Base-by-base conservation (phyloP, 2,329 filamentous ascomycete species). In the Xylariaceae sp. region DNA sequence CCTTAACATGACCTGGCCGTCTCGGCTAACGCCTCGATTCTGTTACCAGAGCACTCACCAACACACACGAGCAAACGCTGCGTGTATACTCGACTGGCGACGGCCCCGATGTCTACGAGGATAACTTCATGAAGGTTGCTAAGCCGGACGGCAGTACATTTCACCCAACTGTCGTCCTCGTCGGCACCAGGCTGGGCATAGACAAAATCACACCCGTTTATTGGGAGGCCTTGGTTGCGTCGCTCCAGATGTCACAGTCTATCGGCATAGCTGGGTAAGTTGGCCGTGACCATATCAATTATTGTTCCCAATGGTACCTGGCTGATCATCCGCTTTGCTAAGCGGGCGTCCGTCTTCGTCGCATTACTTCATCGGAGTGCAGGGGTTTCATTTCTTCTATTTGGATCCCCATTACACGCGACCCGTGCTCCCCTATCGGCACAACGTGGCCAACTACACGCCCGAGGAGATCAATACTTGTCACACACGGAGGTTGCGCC, bases 201-300 rank as follows among this genome's bases (percentile, higher is more conserved):
- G 92, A 97, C 58, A 90, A 94, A 63, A 87, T 97, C 59, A 99
- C 90, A 1, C 87, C 89, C 1, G 89, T 95, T 2, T 99, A 99
- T 63, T 95, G 92, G 84, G 89, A 95, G 65, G 89, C 91, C n/a
- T 76, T 99, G 32, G 90, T 91, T 61, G 80, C 87, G 17, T 81
- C 88, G 17, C 73, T 99, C 45, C 88, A 94, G 67, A 88, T 95
- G 75, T 81, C 86, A 7, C 94, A 97, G 65, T 95, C 90, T n/a
- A 85, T 96, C 44, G 94, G 94, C 11, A 96, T 99, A 56, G 94
- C 94, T 62, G 94, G 90, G 90, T 94, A 77, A 68, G 79, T 63
- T 12, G 22, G 41, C 5, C 6, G 11, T 11, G 30, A 32, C 12
- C n/a, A 41, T 42, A 12, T 18, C 10, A 30, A 35, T 6, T 39